A percentile compares a stretch with the other conserved stretches of the same genome.
phyloP scores from a whole-genome alignment of 805 yeast genomes.

The Candida ponderosae region DNA sequence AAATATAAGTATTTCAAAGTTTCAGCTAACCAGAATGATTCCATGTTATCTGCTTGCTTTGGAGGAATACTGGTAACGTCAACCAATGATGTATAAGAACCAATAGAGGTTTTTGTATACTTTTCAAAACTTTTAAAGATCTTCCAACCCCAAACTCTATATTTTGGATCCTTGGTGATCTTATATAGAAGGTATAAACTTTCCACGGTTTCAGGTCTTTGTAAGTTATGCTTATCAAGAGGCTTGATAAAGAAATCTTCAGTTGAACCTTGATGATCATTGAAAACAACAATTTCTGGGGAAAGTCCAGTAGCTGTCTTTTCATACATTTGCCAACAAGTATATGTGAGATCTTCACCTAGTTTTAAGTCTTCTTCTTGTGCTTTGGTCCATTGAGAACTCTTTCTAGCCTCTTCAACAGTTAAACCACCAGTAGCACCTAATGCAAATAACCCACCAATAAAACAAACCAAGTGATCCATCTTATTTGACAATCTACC shows the following conservation, averaged over 20 bases:
- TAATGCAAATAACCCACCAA: constrained; percentile 80
- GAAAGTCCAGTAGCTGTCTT: constrained; percentile 67
- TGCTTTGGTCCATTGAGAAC: constrained; percentile 47
- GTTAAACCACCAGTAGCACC: constrained; percentile 81
- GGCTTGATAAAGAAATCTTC: constrained; percentile 65
- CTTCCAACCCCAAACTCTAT: constrained; percentile 86
- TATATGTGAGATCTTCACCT: constrained; percentile 66
- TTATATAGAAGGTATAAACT: constrained; percentile 74
- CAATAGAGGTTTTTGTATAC: constrained; percentile 42
- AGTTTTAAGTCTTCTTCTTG: constrained; percentile 58
- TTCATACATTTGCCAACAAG: constrained; percentile 84
- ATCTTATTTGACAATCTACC: constrained; percentile 60
- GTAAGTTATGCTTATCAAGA: constrained; percentile 74
- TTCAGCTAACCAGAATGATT: constrained; percentile 91
- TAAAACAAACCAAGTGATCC: constrained; percentile 91
- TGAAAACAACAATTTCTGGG: constrained; percentile 87
- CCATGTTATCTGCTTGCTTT: constrained; percentile 60
- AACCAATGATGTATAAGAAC: constrained; percentile 54
- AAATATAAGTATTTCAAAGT: constrained; percentile 81
- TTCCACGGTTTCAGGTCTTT: constrained; percentile 92
- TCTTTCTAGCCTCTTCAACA: constrained; percentile 43
- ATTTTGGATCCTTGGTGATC: constrained; percentile 71
- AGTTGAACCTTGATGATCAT: constrained; percentile 35
- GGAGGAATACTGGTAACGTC: constrained; percentile 59
- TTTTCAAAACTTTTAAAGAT: constrained; percentile 65